These are phyloP conservation scores for Daldinia sp. DNA, from an alignment of 2,329 filamentous ascomycete genomes.

Conservation along the genomic window DNA sequence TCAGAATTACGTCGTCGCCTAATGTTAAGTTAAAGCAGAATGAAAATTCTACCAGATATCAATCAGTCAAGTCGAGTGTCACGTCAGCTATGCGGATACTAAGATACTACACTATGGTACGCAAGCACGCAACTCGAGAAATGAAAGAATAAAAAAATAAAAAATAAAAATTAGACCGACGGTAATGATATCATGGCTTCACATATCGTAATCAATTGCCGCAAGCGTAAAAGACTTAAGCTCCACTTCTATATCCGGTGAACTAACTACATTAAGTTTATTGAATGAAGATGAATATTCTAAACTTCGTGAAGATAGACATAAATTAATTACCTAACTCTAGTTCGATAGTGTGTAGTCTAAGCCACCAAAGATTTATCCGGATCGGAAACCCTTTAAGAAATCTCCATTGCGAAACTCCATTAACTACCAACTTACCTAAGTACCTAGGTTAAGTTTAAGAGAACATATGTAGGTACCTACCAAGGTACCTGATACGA, in stretches of 20 bases:
- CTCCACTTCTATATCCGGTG: conserved; percentile 23
- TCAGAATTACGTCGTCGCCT: conserved; percentile 1
- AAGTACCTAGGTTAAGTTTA: not conserved
- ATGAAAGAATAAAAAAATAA: not conserved
- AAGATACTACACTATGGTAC: no score
- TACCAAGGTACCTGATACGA: not conserved
- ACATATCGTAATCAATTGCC: conserved; percentile 28
- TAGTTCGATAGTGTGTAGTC: no score
- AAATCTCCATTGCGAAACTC: not conserved
- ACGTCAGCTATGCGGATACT: conserved; percentile 8
- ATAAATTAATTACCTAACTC: conserved; percentile 11
- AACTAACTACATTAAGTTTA: conserved; percentile 28
- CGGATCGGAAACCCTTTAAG: not conserved
- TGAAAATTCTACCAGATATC: conserved; percentile 8
- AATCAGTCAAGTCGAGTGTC: conserved; percentile 12
- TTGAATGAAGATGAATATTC: conserved; percentile 28
- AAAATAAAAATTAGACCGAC: not conserved
- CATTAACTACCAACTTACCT: not conserved
- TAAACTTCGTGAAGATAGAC: conserved; percentile 19
- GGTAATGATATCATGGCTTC: conserved; percentile 36
- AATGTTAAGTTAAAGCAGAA: not conserved
- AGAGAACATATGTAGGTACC: not conserved
- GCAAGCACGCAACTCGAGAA: not conserved
- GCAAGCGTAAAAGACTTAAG: conserved; percentile 18
- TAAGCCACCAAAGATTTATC: no score